These are phyloP conservation scores for Fusarium nodosum DNA, from an alignment of 2,329 filamentous ascomycete genomes.

Conservation along the genomic window DNA sequence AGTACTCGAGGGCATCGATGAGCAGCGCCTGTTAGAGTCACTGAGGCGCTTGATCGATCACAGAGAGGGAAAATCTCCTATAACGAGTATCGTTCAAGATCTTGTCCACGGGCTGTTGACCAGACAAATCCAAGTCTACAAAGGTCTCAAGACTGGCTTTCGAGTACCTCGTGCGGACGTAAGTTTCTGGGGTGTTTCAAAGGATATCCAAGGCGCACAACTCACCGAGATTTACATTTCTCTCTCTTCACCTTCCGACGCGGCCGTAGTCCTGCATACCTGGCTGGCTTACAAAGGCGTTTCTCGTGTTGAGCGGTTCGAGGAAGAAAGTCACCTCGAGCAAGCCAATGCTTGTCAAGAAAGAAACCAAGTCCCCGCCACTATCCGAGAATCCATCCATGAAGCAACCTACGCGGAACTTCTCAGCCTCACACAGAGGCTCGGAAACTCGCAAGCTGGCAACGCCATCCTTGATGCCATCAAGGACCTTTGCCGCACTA, in stretches of 20 bases:
- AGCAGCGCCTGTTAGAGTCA: constrained; percentile 24
- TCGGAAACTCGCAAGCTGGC: background rate
- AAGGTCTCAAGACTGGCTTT: constrained; percentile 14
- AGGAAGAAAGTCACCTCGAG: constrained; percentile 27
- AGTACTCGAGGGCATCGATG: constrained; percentile 27
- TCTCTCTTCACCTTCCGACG: background rate
- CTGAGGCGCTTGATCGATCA: constrained; percentile 5
- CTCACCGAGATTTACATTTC: constrained; percentile 4
- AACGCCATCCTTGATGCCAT: constrained; percentile 15
- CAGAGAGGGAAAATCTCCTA: background rate
- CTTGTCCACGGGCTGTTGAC: background rate
- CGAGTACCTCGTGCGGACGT: constrained; percentile 4
- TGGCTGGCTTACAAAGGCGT: background rate
- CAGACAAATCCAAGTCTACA: background rate
- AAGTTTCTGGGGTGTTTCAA: constrained; percentile 12
- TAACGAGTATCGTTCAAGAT: background rate
- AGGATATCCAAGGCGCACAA: background rate
- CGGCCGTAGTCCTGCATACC: constrained; percentile 6
- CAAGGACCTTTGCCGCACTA: constrained; percentile 20
- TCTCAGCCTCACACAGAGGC: constrained; percentile 25
- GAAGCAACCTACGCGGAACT: constrained; percentile 31
- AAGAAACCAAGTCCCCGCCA: constrained; percentile 13
- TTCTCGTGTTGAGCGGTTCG: background rate
- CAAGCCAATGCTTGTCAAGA: constrained; percentile 3
- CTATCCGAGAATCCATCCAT: constrained; percentile 24